Evolutionary conservation across 140 eudicot species (phyloP).

Genomic region (Stevia rebaudiana): DNA sequence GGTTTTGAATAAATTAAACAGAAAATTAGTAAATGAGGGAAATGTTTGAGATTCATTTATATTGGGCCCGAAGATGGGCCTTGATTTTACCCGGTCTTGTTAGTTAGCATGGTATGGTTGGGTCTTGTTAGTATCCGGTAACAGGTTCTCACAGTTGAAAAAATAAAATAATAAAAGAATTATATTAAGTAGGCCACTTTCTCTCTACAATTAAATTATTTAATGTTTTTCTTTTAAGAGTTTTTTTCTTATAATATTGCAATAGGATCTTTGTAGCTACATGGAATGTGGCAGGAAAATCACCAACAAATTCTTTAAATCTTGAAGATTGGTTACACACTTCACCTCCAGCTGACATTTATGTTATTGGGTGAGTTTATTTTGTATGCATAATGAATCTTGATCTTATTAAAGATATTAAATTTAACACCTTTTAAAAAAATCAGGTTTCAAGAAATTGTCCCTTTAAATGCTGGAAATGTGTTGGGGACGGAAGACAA

Average conservation of each 20-base stretch:
- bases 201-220: background rate
- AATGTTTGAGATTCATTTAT: background rate
- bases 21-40: background rate
- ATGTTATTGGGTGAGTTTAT: constrained; percentile 82
- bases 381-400: background rate
- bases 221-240: background rate
- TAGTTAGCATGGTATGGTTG: background rate
- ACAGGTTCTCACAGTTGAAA: background rate
- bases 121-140: background rate
- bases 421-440: constrained; percentile 3
- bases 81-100: no score
- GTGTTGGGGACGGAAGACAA: constrained; percentile 90
- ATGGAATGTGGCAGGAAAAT: constrained; percentile 98
- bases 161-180: no score
- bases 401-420: background rate
- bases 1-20: background rate
- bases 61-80: background rate
- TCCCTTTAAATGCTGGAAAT: constrained; percentile 93
- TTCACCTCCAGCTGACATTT: constrained; percentile 91
- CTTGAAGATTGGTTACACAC: constrained; percentile 93
- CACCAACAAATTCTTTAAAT: constrained; percentile 69
- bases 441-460: constrained; percentile 87
- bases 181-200: no score
- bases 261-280: constrained; percentile 83
- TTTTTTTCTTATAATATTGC: background rate